Evolutionary conservation across 768 basidiomycete species (phyloP).

Genomic region (Leccinum rimulosum): DNA sequence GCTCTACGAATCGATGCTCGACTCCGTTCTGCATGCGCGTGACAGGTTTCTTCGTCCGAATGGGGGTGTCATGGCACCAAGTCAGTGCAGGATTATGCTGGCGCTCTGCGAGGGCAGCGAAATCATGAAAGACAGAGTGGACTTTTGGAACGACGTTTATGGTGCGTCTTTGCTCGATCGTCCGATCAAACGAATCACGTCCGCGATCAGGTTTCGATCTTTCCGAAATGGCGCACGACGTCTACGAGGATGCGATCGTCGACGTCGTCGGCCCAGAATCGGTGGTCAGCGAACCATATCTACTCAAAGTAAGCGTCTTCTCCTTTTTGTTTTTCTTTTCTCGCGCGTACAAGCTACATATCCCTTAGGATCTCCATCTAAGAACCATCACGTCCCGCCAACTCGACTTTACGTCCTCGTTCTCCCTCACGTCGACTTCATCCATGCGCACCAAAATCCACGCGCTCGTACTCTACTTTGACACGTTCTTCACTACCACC

Average conservation of each 20-base stretch:
- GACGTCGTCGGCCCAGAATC: conserved; percentile 72
- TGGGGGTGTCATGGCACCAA: conserved; percentile 85
- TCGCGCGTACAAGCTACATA: neutral
- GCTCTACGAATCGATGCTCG: conserved; percentile 96
- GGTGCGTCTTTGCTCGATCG: conserved; percentile 44
- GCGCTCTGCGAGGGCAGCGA: conserved; percentile 75
- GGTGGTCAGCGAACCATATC: conserved; percentile 58
- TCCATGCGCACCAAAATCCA: conserved; percentile 63
- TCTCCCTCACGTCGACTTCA: conserved; percentile 65
- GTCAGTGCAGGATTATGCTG: conserved; percentile 85
- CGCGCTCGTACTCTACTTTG: conserved; percentile 89
- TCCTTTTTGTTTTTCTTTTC: neutral
- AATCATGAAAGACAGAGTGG: conserved; percentile 75
- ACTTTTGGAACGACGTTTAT: conserved; percentile 90
- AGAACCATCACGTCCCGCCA: conserved; percentile 60
- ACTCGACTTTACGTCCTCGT: conserved; percentile 77
- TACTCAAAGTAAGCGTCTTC: conserved; percentile 57
- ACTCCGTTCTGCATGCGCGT: conserved; percentile 86
- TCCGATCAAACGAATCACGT: neutral
- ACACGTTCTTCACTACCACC: conserved; percentile 80
- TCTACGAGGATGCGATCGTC: conserved; percentile 80
- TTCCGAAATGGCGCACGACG: conserved; percentile 70
- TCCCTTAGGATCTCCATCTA: conserved; percentile 70
- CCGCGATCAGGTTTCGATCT: conserved; percentile 75
- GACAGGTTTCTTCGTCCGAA: conserved; percentile 76